Evolutionary conservation across 257 asterid genomes (phyloP).

Genomic region (Gynochthodes officinalis): DNA sequence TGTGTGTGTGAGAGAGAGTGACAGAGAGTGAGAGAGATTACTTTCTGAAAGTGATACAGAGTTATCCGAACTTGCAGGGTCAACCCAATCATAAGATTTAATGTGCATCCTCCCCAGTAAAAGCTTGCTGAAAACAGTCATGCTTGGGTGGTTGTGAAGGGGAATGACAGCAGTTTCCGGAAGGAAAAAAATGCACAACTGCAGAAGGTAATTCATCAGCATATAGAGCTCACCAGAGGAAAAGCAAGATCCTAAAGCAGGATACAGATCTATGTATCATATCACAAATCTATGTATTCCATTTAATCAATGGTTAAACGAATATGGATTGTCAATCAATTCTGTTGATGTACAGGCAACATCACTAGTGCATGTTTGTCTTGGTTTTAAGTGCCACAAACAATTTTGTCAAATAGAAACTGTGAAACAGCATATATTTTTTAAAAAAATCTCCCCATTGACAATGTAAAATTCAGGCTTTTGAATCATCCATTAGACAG

Average conservation of each 20-base stretch:
- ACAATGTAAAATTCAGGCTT: neutral
- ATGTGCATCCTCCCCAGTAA: constrained; percentile 77
- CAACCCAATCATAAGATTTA: constrained; percentile 75
- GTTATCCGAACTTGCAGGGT: constrained; percentile 18
- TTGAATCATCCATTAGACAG: neutral
- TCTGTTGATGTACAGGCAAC: neutral
- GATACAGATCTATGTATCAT: neutral
- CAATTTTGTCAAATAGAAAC: neutral
- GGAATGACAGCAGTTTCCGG: constrained; percentile 68
- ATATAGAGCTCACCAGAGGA: neutral
- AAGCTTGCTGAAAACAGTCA: constrained; percentile 93
- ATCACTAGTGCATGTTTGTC: neutral
- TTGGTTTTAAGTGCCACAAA: neutral
- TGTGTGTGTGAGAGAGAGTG: no score
- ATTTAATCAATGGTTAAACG: neutral
- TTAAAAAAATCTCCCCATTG: neutral
- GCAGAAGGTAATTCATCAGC: constrained; percentile 19
- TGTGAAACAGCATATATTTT: neutral
- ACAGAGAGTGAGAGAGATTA: constrained; percentile 15
- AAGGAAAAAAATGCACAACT: constrained; percentile 74
- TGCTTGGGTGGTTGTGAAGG: constrained; percentile 91
- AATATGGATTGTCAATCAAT: neutral
- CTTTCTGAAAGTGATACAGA: constrained; percentile 30
- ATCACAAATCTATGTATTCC: neutral
- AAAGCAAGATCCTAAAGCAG: neutral